Base-by-base conservation (phyloP, 2,329 filamentous ascomycete genomes). In the Myrmaecium sp. region DNA sequence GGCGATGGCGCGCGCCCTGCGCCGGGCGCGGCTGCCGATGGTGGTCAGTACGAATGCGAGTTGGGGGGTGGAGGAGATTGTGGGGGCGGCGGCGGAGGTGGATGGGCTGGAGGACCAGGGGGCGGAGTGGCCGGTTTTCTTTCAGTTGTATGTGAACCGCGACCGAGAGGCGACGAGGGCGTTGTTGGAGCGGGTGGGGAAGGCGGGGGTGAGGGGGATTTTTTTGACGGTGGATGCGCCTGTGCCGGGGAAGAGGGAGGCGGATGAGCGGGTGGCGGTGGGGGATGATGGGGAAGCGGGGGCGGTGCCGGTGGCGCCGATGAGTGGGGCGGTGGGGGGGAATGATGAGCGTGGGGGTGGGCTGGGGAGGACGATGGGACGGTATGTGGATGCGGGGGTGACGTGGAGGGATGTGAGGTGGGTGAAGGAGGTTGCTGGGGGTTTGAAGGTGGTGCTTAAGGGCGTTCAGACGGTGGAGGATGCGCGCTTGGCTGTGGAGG, bases 71-170 rank as follows among this genome's bases (percentile, higher is more conserved):
- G n/a, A 35, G 39, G 3, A 7, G 18, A 20, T n/a, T 20, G 18
- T 20, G 18, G 7, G 18, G n/a, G 18, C 18, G n/a, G 18, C 18
- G n/a, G 18, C 18, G 18, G 7, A n/a, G 7, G 18, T 20, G 18
- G 18, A n/a, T 20, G n/a, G 18, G 6, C 10, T 7, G n/a, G n/a
- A 12, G 8, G 18, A 14, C 22, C 13, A 15, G 22, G 12, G 3
- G 16, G 6, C 22, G n/a, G n/a, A n/a, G n/a, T n/a, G n/a, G n/a
- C n/a, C 46, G 5, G 47, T 62, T 29, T 68, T 70, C 52, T 70
- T 71, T 39, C 69, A 74, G 41, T 53, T 75, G 5, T 75, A 74
- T 37, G 64, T 73, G 26, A 62, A 72, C 44, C 64, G 62, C 36
- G 54, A 69, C 33, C 54, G 66, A 0, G 29, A 41, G 6, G 62